A percentile compares a stretch with the other conserved stretches of the same genome.
These are phyloP conservation scores for Acarospora socialis DNA, from an alignment of 2,329 filamentous ascomycete species.

Conservation along the genomic window DNA sequence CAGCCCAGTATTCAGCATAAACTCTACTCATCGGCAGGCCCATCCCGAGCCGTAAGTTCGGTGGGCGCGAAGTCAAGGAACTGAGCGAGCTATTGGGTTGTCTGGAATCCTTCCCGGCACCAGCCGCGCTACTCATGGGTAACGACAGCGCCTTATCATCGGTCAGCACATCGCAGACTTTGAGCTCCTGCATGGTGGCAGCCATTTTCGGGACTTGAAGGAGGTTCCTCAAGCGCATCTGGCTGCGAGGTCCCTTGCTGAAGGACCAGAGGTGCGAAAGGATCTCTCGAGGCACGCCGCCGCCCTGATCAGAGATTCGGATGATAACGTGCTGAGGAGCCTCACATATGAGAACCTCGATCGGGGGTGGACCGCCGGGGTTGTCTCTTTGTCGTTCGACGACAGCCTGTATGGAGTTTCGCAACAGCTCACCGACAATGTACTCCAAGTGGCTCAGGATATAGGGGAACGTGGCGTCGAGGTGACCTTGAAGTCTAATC, in stretches of 20 bases:
- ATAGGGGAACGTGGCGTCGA: constrained; percentile 85
- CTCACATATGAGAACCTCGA: constrained; percentile 90
- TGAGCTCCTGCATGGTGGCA: constrained; percentile 81
- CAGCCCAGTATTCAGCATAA: constrained; percentile 97
- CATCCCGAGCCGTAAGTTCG: constrained; percentile 79
- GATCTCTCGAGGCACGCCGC: constrained; percentile 73
- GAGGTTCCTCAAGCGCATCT: constrained; percentile 69
- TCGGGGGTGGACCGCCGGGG: constrained; percentile 50
- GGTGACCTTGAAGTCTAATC: constrained; percentile 69
- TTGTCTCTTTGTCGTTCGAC: constrained; percentile 54
- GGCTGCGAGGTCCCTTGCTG: constrained; percentile 72
- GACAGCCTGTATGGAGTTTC: constrained; percentile 87
- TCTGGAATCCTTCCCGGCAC: too few species aligned
- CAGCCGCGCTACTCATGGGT: too few species aligned
- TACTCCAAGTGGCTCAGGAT: constrained; percentile 95
- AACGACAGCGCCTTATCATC: too few species aligned
- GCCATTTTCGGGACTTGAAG: constrained; percentile 79
- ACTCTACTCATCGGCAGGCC: constrained; percentile 85
- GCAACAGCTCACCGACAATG: constrained; percentile 84
- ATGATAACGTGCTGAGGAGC: constrained; percentile 91
- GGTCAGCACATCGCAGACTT: too few species aligned
- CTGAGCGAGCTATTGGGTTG: constrained; percentile 54
- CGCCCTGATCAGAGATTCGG: constrained; percentile 86
- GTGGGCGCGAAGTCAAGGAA: constrained; percentile 66
- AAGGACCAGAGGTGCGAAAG: constrained; percentile 93